Conservation (phyloP, 768 basidiomycete genomes). For the Imleria badia region DNA sequence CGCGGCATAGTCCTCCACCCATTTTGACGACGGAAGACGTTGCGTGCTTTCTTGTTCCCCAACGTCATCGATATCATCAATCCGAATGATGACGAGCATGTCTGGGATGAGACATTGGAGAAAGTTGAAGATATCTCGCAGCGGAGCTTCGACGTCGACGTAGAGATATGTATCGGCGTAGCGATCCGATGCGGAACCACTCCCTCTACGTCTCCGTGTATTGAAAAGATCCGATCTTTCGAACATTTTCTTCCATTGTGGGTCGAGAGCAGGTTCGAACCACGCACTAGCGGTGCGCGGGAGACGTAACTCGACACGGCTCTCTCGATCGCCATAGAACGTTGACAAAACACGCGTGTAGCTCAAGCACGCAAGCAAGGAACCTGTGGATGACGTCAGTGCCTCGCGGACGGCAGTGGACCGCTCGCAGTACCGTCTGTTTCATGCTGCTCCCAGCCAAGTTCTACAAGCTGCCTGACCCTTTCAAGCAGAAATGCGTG, state of each 20-base stretch:
- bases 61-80: not conserved
- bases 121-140: slow-evolving; percentile 8
- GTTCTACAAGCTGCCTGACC: not conserved
- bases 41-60: slow-evolving; percentile 3
- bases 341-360: not conserved
- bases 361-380: not conserved
- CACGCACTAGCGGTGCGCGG: slow-evolving; percentile 1
- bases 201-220: not conserved
- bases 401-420: not conserved
- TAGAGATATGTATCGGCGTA: slow-evolving; percentile 6
- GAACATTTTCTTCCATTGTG: slow-evolving; percentile 2
- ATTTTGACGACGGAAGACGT: slow-evolving; percentile 1
- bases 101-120: slow-evolving; percentile 4
- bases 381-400: not conserved
- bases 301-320: not conserved
- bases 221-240: not conserved
- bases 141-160: slow-evolving; percentile 3
- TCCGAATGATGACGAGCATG: slow-evolving; percentile 5
- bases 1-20: not conserved
- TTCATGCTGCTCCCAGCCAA: not conserved
- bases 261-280: not conserved
- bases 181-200: not conserved
- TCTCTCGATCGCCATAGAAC: not conserved
- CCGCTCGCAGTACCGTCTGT: not conserved
- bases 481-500: not conserved